A percentile compares a stretch with the other conserved stretches of the same genome.
Conservation (phyloP, 495 filamentous ascomycete genomes). For the Neurospora tetrasperma region DNA sequence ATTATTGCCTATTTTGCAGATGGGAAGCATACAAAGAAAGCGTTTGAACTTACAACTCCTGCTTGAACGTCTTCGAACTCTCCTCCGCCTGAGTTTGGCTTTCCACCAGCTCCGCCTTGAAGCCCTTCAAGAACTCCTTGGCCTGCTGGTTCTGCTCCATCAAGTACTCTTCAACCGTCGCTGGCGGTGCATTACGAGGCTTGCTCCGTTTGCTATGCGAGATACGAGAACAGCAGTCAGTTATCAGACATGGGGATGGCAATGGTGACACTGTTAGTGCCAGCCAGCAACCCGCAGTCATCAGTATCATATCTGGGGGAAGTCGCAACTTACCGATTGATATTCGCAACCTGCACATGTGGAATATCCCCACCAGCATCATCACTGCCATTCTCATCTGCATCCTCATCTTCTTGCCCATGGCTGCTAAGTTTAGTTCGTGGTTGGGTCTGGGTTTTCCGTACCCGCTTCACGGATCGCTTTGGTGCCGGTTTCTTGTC, state of each 20-base stretch:
- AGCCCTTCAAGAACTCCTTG: slow-evolving; percentile 23
- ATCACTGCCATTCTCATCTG: slow-evolving; percentile 2
- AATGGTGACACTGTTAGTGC: no score
- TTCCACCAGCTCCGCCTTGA: slow-evolving; percentile 15
- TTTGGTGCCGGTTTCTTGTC: neutral
- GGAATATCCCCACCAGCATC: neutral
- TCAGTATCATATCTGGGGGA: neutral
- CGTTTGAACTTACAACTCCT: slow-evolving; percentile 10
- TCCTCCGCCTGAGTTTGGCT: slow-evolving; percentile 14
- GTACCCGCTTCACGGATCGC: slow-evolving; percentile 5
- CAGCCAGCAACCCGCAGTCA: neutral
- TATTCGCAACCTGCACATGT: neutral
- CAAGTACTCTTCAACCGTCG: slow-evolving; percentile 17
- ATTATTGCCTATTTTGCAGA: neutral
- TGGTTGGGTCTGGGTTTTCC: slow-evolving; percentile 1
- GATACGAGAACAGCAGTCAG: neutral
- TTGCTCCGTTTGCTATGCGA: neutral
- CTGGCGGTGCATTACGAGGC: neutral
- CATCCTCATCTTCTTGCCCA: neutral
- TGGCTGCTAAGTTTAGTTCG: neutral
- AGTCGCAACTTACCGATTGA: neutral
- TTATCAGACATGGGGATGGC: neutral
- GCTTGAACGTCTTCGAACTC: slow-evolving; percentile 6
- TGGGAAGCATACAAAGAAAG: neutral
- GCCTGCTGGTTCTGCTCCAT: slow-evolving; percentile 19